These are phyloP conservation scores for Arabidopsis suecica DNA, from an alignment of 345 rosid genomes.

Conservation along the genomic window DNA sequence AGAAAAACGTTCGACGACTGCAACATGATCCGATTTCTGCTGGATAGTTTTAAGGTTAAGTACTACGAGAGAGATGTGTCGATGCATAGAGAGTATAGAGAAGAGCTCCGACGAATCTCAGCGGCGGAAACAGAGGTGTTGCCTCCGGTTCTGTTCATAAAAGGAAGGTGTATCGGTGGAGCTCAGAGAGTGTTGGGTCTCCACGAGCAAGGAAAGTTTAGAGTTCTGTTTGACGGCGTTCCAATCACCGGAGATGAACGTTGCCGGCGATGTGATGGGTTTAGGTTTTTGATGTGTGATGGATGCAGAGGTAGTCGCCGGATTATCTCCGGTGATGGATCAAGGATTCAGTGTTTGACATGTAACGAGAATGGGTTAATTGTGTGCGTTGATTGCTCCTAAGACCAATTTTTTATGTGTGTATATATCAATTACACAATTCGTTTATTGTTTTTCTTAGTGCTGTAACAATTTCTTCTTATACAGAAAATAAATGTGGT, in stretches of 20 bases:
- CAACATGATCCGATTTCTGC: slow-evolving; percentile 61
- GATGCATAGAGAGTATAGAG: slow-evolving; percentile 71
- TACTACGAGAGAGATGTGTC: slow-evolving; percentile 83
- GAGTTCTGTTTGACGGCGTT: slow-evolving; percentile 60
- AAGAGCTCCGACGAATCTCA: slow-evolving; percentile 62
- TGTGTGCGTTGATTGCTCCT: slow-evolving; percentile 65
- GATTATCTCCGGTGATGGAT: slow-evolving; percentile 48
- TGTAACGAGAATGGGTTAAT: slow-evolving; percentile 93
- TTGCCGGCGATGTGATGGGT: slow-evolving; percentile 63
- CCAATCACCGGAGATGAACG: slow-evolving; percentile 47
- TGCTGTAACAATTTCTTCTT: background rate
- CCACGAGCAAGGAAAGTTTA: slow-evolving; percentile 81
- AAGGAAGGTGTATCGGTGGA: slow-evolving; percentile 83
- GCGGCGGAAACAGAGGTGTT: slow-evolving; percentile 53
- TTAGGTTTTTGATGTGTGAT: slow-evolving; percentile 71
- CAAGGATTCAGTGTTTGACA: slow-evolving; percentile 51
- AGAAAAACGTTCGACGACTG: slow-evolving; percentile 94
- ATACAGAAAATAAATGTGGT: background rate
- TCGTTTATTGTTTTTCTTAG: slow-evolving; percentile 12
- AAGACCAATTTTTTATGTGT: slow-evolving; percentile 10
- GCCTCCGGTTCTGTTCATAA: slow-evolving; percentile 83
- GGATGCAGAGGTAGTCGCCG: slow-evolving; percentile 74
- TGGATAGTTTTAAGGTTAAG: slow-evolving; percentile 64
- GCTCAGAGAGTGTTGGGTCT: slow-evolving; percentile 68
- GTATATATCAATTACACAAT: background rate